Conservation (phyloP, 768 basidiomycete genomes). For the Serpula lacrymans region DNA sequence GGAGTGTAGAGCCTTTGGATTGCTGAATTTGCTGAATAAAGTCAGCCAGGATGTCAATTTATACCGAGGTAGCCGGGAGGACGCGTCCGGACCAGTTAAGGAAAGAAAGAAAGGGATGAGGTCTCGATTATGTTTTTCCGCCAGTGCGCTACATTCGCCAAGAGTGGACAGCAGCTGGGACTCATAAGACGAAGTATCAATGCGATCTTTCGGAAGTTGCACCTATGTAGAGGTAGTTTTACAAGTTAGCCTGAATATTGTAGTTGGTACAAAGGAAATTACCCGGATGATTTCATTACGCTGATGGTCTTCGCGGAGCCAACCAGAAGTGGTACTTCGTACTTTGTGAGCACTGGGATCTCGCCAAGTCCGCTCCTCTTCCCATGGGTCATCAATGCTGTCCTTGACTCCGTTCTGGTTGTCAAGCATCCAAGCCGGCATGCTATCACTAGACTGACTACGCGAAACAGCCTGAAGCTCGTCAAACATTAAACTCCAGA, state of each 20-base stretch:
- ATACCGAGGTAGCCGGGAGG: slow-evolving; percentile 47
- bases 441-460: background rate
- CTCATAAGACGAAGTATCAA: slow-evolving; percentile 78
- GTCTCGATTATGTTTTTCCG: slow-evolving; percentile 86
- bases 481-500: slow-evolving; percentile 69
- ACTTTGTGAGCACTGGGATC: slow-evolving; percentile 70
- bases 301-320: slow-evolving; percentile 37
- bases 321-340: slow-evolving; percentile 43
- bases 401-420: slow-evolving; percentile 18
- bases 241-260: too few relatives aligned
- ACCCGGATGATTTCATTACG: slow-evolving; percentile 33
- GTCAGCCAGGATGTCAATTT: slow-evolving; percentile 76
- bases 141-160: slow-evolving; percentile 63
- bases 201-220: slow-evolving; percentile 46
- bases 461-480: slow-evolving; percentile 46
- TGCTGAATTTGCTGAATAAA: slow-evolving; percentile 85
- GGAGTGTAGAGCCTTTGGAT: slow-evolving; percentile 84
- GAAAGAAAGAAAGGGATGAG: slow-evolving; percentile 80
- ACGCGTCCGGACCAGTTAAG: slow-evolving; percentile 37
- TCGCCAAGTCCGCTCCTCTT: slow-evolving; percentile 73
- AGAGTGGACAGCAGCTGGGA: slow-evolving; percentile 72
- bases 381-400: slow-evolving; percentile 38
- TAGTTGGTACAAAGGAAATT: slow-evolving; percentile 10
- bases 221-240: slow-evolving; percentile 29
- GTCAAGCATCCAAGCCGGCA: slow-evolving; percentile 25